These are phyloP conservation scores for Apodospora peruviana DNA, from an alignment of 495 filamentous ascomycete genomes.

Conservation along the genomic window DNA sequence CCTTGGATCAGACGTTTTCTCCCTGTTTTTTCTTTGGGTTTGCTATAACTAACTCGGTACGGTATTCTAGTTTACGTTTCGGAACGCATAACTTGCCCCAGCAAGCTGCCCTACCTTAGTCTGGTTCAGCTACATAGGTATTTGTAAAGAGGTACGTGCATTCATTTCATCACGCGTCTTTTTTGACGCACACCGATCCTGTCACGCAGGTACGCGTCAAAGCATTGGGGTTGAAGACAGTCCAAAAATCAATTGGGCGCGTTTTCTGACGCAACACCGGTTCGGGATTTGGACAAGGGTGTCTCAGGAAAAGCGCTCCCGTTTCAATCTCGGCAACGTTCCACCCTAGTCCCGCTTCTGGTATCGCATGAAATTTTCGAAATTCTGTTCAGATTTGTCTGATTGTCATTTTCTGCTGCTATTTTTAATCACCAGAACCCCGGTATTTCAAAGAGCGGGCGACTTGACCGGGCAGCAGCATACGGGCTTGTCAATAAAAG, in stretches of 20 bases:
- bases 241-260: constrained; percentile 12
- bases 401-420: constrained; percentile 9
- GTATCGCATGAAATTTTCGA: constrained; percentile 29
- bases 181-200: neutral
- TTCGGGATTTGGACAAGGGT: constrained; percentile 21
- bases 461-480: neutral
- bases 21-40: neutral
- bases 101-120: neutral
- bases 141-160: constrained; percentile 6
- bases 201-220: neutral
- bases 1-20: neutral
- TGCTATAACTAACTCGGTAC: neutral
- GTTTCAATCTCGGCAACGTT: constrained; percentile 40
- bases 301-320: constrained; percentile 21
- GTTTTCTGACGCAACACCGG: constrained; percentile 12
- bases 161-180: neutral
- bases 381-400: constrained; percentile 14
- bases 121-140: too few species aligned
- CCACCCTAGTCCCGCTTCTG: constrained; percentile 32
- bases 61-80: neutral
- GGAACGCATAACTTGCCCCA: neutral
- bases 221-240: neutral
- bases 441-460: constrained; percentile 1
- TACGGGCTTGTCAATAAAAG: neutral
- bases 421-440: constrained; percentile 18